Base-by-base conservation (phyloP, 2,329 filamentous ascomycete genomes). In the Raffaelea arxii region DNA sequence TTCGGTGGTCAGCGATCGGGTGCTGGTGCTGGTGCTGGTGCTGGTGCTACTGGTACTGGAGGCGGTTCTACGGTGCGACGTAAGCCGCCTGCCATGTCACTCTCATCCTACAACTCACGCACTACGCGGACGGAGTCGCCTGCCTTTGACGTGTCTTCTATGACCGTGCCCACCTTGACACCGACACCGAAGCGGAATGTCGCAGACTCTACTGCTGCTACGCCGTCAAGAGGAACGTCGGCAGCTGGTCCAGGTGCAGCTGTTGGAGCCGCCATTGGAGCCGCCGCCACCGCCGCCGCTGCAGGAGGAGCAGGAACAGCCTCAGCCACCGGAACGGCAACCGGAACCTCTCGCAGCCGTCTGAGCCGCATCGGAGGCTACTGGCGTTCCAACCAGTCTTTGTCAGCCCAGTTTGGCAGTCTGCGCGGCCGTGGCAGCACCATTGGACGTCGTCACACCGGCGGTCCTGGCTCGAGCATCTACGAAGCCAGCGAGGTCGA, bases 101-200 rank as follows among this genome's bases (percentile, higher is more conserved):
- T 91, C 43, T 86, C 86, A 1, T 94, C 88, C 1, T 88, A 89
- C 65, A 82, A 86, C 61, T 92, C 86, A 39, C 78, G 83, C 21
- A 78, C 78, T 3, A 82, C 80, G 16, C 75, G 81, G 24, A 81
- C 78, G 51, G 77, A 80, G 30, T 83, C 81, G 2, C 83, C 81
- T 9, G 67, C 65, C 2, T 57, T 70, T 12, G 48, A 68, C 10
- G 59, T 70, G 49, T 69, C 70, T 3, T 69, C 70, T 3, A 68
- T 77, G 63, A 69, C 66, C 48, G 65, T 77, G 21, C 77, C 77
- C 18, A 80, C 77, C 9, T 57, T 80, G 52, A 78, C 75, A 3
- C 74, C 73, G 3, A 71, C 71, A 14, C 64, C 65, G 47, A 67
- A 65, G 56, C 65, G 62, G 54, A 56, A 59, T 19, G 49, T 57